Evolutionary conservation across 495 filamentous ascomycete genomes (phyloP).

Genomic region (Lepidopterella palustris): DNA sequence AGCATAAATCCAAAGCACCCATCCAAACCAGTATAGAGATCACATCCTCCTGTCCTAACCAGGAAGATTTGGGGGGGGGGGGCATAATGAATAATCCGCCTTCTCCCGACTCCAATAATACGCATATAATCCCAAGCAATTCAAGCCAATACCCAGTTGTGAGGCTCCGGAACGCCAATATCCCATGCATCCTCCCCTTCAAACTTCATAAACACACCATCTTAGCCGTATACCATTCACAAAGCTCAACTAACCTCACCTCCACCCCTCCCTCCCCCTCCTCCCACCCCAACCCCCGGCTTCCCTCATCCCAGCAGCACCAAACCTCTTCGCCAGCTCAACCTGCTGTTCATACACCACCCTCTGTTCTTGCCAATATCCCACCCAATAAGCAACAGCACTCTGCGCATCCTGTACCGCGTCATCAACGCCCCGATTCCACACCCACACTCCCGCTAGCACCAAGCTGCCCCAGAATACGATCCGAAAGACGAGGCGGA

Average conservation of each 20-base stretch:
- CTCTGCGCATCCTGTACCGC: constrained; percentile 51
- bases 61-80: no score
- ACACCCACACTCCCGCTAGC: constrained; percentile 49
- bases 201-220: no score
- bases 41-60: no score
- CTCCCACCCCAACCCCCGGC: constrained; percentile 23
- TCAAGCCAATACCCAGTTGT: no score
- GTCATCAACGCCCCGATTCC: constrained; percentile 56
- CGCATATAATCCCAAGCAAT: no score
- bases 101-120: no score
- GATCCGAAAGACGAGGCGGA: constrained; percentile 52
- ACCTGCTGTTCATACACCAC: constrained; percentile 19
- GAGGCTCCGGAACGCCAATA: no score
- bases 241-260: neutral
- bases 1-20: no score
- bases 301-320: neutral
- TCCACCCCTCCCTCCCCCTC: constrained; percentile 21
- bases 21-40: no score
- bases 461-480: constrained; percentile 53
- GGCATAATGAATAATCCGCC: no score
- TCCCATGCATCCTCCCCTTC: neutral
- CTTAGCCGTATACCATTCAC: neutral
- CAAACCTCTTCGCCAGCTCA: neutral
- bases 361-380: constrained; percentile 49
- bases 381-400: no score